Conservation (phyloP, 805 yeast genomes). For the Sungouiozyma intestinalis region DNA sequence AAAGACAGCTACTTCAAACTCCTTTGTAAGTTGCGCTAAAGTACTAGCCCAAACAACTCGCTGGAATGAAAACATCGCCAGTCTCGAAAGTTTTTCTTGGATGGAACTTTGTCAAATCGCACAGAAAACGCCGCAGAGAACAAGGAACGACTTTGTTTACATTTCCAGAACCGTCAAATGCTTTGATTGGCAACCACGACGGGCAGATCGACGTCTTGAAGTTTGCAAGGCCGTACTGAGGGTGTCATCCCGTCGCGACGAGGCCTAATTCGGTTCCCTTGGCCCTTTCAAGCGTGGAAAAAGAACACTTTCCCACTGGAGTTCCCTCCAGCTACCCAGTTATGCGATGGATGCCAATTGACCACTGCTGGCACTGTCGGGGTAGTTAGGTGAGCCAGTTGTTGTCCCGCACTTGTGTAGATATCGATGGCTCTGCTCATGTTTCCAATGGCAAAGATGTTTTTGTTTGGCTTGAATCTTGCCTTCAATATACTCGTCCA, state of each 20-base stretch:
- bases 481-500: slow-evolving; percentile 93
- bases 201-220: too few species aligned
- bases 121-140: neutral
- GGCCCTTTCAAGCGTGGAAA: slow-evolving; percentile 18
- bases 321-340: slow-evolving; percentile 90
- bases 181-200: neutral
- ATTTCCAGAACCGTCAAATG: neutral
- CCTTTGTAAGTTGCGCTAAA: too few species aligned
- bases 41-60: neutral
- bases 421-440: slow-evolving; percentile 86
- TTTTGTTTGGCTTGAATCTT: slow-evolving; percentile 64
- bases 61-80: neutral
- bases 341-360: slow-evolving; percentile 70
- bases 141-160: neutral
- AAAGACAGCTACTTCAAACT: too few species aligned
- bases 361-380: slow-evolving; percentile 92
- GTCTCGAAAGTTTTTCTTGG: neutral
- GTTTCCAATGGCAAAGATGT: slow-evolving; percentile 85
- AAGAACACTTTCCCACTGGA: slow-evolving; percentile 84
- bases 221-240: too few species aligned
- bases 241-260: too few species aligned
- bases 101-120: neutral
- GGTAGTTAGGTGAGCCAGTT: slow-evolving; percentile 66
- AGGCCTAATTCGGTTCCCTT: too few species aligned
- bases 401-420: slow-evolving; percentile 65